A percentile compares a stretch with the other conserved stretches of the same genome.
Evolutionary conservation across 2,329 filamentous ascomycete genomes (phyloP).

Genomic region (Didymella segeticola): DNA sequence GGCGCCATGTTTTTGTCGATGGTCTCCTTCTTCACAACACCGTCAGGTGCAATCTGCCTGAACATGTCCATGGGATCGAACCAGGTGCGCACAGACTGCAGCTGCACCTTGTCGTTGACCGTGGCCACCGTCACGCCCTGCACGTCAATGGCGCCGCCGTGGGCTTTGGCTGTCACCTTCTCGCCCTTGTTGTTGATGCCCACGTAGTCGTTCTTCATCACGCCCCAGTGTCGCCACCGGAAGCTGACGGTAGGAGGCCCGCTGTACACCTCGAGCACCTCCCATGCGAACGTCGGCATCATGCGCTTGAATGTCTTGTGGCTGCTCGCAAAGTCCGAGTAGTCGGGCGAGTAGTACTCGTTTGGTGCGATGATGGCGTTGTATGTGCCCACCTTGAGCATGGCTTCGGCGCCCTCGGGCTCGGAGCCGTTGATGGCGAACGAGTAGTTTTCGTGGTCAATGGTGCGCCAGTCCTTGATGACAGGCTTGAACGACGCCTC

Average conservation of each 20-base stretch:
- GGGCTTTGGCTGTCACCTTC: conserved; percentile 67
- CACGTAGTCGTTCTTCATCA: conserved; percentile 71
- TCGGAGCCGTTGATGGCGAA: conserved; percentile 70
- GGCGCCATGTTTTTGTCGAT: conserved; percentile 46
- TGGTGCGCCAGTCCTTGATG: conserved; percentile 69
- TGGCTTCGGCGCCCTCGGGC: conserved; percentile 65
- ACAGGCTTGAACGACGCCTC: conserved; percentile 72
- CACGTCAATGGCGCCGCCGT: conserved; percentile 68
- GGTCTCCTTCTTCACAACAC: conserved; percentile 55
- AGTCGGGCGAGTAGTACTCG: conserved; percentile 68
- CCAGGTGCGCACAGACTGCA: conserved; percentile 68
- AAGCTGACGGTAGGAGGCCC: conserved; percentile 68
- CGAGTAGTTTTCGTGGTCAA: conserved; percentile 65
- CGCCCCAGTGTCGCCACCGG: conserved; percentile 72
- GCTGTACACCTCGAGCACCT: conserved; percentile 71
- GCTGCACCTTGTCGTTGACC: conserved; percentile 66
- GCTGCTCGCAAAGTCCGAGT: conserved; percentile 67
- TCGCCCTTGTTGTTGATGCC: conserved; percentile 68
- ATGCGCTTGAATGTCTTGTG: conserved; percentile 76
- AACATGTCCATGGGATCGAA: conserved; percentile 73
- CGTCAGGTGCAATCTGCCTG: conserved; percentile 64
- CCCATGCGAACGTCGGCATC: conserved; percentile 77
- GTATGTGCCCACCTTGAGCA: conserved; percentile 73
- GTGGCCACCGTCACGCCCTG: conserved; percentile 68
- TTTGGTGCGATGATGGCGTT: conserved; percentile 70